Evolutionary conservation across 192 early-diverging fungal genomes (phyloP), one percentile per base, ranked within the genome.

Genomic region (Podila minutissima): DNA sequence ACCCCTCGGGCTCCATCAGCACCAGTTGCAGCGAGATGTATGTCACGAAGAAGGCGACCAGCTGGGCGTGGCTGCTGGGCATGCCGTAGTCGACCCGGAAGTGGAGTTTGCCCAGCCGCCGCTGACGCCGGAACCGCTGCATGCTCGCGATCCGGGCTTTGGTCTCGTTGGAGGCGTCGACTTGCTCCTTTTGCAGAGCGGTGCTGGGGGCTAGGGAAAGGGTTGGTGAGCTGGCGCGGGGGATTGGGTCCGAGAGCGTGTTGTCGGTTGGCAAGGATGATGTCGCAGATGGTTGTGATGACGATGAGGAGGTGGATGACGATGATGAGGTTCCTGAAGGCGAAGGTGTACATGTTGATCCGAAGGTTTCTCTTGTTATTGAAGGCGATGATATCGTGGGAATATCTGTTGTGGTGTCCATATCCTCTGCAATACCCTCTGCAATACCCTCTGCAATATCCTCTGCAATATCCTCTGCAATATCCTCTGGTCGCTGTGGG

Each of bases 61-160:
- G 86, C 64, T 94, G 92, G 26, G 90, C 74, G 71, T 94, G 93
- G 59, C 86, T 87, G 26, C 87, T 89, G 29, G 93, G 93, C 93
- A 94, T 94, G 7, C 91, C 93, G 71, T 94, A 93, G n/a, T 86
- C 82, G 15, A 83, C 79, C 3, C 74, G 75, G 5, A 75, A 66
- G 59, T 76, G 65, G 17, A 74, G 46, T 46, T 53, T 74, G 32
- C 79, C 35, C 35, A 37, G 83, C 9, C 74, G 72, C 22, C 66
- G 35, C 22, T 72, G 69, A 22, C 78, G 72, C 6, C 75, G 84
- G 50, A 74, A 69, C 6, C 83, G 72, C 15, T 67, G 66, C 0
- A 26, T 28, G 32, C 28, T 71, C 20, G 59, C 66, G 9, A 59
- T 35, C 24, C 37, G 59, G 4, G 41, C 50, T n/a, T 79, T 79